phyloP scores from a whole-genome alignment of 139 green algal genomes.

The Micromonas pusilla region DNA sequence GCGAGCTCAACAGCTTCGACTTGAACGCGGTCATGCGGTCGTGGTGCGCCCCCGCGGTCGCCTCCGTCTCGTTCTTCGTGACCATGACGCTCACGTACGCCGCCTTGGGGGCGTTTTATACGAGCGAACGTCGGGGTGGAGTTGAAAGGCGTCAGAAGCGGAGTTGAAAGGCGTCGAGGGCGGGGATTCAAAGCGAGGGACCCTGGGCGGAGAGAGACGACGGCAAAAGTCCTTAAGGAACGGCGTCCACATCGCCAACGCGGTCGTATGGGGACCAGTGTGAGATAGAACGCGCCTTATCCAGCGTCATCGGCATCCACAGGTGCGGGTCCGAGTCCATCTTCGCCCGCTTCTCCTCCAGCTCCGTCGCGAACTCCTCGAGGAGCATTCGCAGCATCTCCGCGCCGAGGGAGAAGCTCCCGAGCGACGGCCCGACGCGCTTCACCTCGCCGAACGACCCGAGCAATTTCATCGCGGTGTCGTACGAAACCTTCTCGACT shows the following conservation, averaged over 20 bases:
- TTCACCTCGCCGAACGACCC: slow-evolving; percentile 20
- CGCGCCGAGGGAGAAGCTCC: slow-evolving; percentile 4
- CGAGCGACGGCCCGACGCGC: slow-evolving; percentile 16
- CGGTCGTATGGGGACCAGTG: not conserved
- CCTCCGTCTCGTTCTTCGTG: slow-evolving; percentile 22
- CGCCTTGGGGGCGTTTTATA: slow-evolving; percentile 8
- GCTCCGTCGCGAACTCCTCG: slow-evolving; percentile 24
- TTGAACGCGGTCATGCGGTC: slow-evolving; percentile 24
- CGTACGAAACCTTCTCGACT: slow-evolving; percentile 29
- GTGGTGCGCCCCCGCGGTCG: slow-evolving; percentile 4
- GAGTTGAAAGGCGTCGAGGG: too few relatives aligned
- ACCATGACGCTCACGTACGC: slow-evolving; percentile 23
- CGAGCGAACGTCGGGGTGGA: too few relatives aligned
- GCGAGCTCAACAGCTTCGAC: slow-evolving; percentile 1
- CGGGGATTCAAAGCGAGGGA: too few relatives aligned
- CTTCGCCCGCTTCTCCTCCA: slow-evolving; percentile 17
- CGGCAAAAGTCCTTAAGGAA: too few relatives aligned
- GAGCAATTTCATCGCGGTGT: slow-evolving; percentile 10
- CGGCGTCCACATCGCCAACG: too few relatives aligned
- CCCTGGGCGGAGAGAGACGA: too few relatives aligned
- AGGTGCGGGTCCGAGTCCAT: slow-evolving; percentile 30
- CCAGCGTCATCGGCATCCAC: slow-evolving; percentile 30
- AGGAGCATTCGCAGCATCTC: slow-evolving; percentile 10
- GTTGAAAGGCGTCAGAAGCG: too few relatives aligned
- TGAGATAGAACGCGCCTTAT: too few relatives aligned